These are phyloP conservation scores for Uromyces viciae-fabae DNA, from an alignment of 1,284 basidiomycete species.

Conservation along the genomic window DNA sequence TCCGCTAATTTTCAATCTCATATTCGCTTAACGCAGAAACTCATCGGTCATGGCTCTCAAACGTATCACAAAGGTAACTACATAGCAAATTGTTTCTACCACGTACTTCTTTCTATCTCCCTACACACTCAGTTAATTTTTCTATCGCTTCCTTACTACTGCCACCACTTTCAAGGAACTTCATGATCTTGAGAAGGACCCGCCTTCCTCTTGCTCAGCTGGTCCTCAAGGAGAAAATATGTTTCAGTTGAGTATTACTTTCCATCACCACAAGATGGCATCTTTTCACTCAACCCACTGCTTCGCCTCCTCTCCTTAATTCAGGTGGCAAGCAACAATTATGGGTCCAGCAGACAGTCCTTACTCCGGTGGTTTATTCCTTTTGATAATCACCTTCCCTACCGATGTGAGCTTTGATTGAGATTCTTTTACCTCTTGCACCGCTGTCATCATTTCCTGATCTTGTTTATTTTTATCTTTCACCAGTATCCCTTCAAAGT, in stretches of 20 bases:
- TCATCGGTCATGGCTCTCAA: slow-evolving; percentile 74
- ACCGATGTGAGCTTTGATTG: slow-evolving; percentile 61
- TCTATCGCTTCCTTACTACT: neutral
- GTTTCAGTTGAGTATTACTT: slow-evolving; percentile 66
- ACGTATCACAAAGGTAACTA: slow-evolving; percentile 90
- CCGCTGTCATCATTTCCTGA: neutral
- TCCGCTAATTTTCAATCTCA: too few species aligned
- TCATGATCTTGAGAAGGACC: slow-evolving; percentile 93
- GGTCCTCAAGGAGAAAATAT: slow-evolving; percentile 93
- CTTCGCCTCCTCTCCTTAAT: neutral
- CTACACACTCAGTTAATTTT: slow-evolving; percentile 17
- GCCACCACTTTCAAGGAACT: slow-evolving; percentile 68
- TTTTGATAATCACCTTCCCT: slow-evolving; percentile 72
- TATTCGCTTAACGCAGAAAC: too few species aligned
- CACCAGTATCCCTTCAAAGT: slow-evolving; percentile 76
- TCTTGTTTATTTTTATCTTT: neutral
- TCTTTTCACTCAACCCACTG: neutral
- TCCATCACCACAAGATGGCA: too few species aligned
- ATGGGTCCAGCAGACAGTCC: slow-evolving; percentile 97
- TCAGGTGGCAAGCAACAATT: slow-evolving; percentile 79
- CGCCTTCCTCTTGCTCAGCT: slow-evolving; percentile 93
- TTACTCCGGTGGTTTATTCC: slow-evolving; percentile 80
- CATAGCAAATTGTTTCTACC: slow-evolving; percentile 49
- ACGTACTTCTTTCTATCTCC: neutral
- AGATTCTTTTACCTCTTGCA: neutral